These are phyloP conservation scores for Hysterium pulicare DNA, from an alignment of 2,329 filamentous ascomycete genomes.

Conservation along the genomic window DNA sequence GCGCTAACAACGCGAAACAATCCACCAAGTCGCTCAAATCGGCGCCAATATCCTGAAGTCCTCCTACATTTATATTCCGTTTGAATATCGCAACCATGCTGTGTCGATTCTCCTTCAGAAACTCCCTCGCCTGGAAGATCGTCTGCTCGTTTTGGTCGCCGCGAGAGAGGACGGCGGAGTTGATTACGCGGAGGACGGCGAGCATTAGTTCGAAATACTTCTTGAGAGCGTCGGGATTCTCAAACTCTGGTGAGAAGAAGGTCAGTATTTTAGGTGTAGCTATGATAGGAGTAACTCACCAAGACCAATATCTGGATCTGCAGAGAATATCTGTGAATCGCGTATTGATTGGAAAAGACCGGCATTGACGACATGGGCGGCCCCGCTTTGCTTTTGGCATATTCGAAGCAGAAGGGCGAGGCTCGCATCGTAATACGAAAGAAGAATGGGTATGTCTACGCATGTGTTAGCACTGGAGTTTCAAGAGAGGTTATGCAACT, in stretches of 20 bases:
- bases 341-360: conserved; percentile 81
- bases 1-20: conserved; percentile 77
- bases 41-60: conserved; percentile 49
- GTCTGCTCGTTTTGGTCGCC: conserved; percentile 75
- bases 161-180: conserved; percentile 74
- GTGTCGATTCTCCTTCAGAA: conserved; percentile 77
- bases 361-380: conserved; percentile 81
- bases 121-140: conserved; percentile 70
- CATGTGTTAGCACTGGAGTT: not conserved
- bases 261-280: not conserved
- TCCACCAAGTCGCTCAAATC: conserved; percentile 76
- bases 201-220: conserved; percentile 83
- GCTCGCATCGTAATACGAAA: conserved; percentile 67
- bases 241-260: conserved; percentile 49
- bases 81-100: conserved; percentile 89
- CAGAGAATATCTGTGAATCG: conserved; percentile 78
- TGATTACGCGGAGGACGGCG: conserved; percentile 75
- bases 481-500: not conserved
- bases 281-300: conserved; percentile 40
- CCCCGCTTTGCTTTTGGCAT: conserved; percentile 78
- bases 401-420: conserved; percentile 80
- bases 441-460: conserved; percentile 52
- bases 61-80: conserved; percentile 74
- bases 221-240: conserved; percentile 66
- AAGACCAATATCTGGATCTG: conserved; percentile 88